Percentiles rank a stretch among this genome's conserved stretches.
These are phyloP conservation scores for Cubamyces sp. DNA, from an alignment of 768 basidiomycete species.

Conservation along the genomic window DNA sequence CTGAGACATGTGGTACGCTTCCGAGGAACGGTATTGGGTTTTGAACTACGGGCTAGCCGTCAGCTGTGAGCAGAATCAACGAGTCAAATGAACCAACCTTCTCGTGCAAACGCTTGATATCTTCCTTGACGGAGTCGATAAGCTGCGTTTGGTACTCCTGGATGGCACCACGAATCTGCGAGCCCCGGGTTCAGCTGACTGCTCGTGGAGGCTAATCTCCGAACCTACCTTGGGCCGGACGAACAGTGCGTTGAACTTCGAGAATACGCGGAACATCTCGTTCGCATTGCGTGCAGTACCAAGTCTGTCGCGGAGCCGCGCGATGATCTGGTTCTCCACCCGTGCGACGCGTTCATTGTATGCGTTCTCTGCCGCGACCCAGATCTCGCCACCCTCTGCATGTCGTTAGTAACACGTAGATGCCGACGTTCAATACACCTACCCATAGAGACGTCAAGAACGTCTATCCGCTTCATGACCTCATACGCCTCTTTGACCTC, in stretches of 20 bases:
- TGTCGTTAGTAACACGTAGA: not conserved
- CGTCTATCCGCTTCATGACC: constrained; percentile 95
- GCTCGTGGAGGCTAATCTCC: not conserved
- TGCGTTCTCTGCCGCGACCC: constrained; percentile 95
- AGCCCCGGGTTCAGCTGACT: not conserved
- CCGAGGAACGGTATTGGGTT: constrained; percentile 92
- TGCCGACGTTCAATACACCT: constrained; percentile 32
- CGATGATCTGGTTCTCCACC: constrained; percentile 99
- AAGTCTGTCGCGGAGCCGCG: constrained; percentile 85
- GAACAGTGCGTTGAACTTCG: constrained; percentile 96
- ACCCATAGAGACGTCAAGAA: constrained; percentile 93
- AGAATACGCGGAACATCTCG: constrained; percentile 99
- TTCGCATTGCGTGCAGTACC: constrained; percentile 97
- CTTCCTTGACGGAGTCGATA: constrained; percentile 98
- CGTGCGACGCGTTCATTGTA: constrained; percentile 97
- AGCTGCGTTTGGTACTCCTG: constrained; percentile 99
- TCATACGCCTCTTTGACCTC: constrained; percentile 97
- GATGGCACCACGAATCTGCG: constrained; percentile 93
- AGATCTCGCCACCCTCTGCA: constrained; percentile 94
- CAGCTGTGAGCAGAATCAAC: not conserved
- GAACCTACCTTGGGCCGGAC: constrained; percentile 84
- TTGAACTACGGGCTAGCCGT: constrained; percentile 65
- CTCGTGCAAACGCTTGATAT: constrained; percentile 93
- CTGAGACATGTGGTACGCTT: constrained; percentile 97
- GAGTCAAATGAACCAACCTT: constrained; percentile 53